A percentile compares a stretch with the other conserved stretches of the same genome.
These are phyloP conservation scores for Inga leiocalycina DNA, from an alignment of 306 rosid genomes.

Conservation along the genomic window DNA sequence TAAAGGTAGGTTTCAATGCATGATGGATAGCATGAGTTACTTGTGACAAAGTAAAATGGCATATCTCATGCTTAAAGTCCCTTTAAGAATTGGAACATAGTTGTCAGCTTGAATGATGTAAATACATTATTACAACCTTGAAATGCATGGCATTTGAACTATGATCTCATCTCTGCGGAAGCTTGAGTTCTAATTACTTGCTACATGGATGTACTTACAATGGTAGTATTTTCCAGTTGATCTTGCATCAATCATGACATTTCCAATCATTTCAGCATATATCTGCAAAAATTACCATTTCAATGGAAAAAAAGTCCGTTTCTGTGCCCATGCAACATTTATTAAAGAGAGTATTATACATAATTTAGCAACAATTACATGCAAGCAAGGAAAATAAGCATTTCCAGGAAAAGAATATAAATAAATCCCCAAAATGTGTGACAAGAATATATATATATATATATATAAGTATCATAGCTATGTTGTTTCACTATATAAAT, in stretches of 20 bases:
- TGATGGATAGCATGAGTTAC: background rate
- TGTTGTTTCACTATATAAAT: background rate
- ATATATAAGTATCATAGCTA: conserved; percentile 13
- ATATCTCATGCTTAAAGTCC: conserved; percentile 2
- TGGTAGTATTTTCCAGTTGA: conserved; percentile 99
- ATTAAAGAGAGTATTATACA: background rate
- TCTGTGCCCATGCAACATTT: conserved; percentile 7
- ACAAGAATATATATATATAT: background rate
- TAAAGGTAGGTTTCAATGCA: conserved; percentile 1
- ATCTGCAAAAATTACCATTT: conserved; percentile 58
- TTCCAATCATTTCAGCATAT: conserved; percentile 99
- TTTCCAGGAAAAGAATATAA: background rate
- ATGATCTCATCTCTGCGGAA: background rate
- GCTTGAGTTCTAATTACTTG: conserved; percentile 9
- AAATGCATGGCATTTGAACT: conserved; percentile 3
- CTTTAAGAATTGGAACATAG: conserved; percentile 9
- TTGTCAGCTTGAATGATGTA: conserved; percentile 6
- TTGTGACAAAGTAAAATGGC: conserved; percentile 15
- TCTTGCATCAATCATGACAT: conserved; percentile 97
- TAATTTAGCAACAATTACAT: conserved; percentile 8
- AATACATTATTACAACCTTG: conserved; percentile 4
- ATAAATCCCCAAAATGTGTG: background rate
- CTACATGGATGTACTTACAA: conserved; percentile 58
- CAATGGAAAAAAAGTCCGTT: conserved; percentile 3
- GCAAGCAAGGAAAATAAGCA: conserved; percentile 5